Evolutionary conservation across 176 grass and related monocot genomes (phyloP).

Genomic region (Saccharum spontaneum): DNA sequence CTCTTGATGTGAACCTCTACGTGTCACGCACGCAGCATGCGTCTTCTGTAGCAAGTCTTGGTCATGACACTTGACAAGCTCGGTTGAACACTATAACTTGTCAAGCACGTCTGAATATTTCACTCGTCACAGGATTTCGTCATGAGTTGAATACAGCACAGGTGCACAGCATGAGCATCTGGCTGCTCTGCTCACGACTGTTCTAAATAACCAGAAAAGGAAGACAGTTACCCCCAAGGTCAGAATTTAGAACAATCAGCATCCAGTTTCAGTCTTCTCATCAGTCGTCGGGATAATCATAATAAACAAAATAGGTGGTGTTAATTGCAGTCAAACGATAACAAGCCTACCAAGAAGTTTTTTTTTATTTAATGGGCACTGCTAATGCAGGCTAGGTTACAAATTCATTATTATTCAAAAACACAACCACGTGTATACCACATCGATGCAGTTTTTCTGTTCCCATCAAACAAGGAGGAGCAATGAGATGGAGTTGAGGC

Average conservation of each 20-base stretch:
- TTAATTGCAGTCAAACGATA: not conserved
- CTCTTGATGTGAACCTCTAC: not conserved
- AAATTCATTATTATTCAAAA: slow-evolving; percentile 27
- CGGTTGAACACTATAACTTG: not conserved
- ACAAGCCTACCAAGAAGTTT: not conserved
- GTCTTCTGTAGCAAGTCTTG: not conserved
- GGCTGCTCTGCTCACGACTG: not conserved
- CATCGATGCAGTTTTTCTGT: slow-evolving; percentile 13
- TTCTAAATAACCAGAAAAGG: not conserved
- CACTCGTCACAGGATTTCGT: not conserved
- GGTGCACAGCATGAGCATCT: not conserved
- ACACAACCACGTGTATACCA: slow-evolving; percentile 9
- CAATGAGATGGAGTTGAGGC: not conserved
- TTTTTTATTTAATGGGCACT: slow-evolving; percentile 11
- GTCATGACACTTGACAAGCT: not conserved
- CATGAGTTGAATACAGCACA: not conserved
- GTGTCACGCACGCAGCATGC: not conserved
- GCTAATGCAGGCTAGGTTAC: slow-evolving; percentile 17
- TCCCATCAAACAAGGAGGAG: slow-evolving; percentile 8
- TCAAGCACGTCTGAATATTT: not conserved
- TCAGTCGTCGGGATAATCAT: not conserved
- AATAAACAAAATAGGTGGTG: not conserved
- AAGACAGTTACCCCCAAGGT: not conserved
- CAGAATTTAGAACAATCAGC: not conserved
- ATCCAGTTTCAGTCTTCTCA: not conserved